Evolutionary conservation across 2,329 filamentous ascomycete species (phyloP), one percentile per base, ranked within the genome.

Genomic region (Phialophora tarda): DNA sequence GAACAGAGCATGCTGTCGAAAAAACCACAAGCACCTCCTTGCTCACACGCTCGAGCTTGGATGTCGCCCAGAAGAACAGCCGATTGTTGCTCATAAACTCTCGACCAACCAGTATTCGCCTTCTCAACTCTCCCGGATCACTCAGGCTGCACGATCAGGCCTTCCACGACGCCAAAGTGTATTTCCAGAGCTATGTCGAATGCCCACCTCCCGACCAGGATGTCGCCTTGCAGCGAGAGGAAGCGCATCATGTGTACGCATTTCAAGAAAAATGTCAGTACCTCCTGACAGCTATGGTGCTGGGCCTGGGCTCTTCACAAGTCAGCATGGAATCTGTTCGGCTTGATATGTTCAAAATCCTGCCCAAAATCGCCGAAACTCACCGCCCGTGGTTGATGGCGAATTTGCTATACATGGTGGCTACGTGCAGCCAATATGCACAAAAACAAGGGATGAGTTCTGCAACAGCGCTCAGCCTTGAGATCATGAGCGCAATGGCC

Each of bases 111-210:
- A 28, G 26, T 23, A n/a, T 44, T 7, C 59, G 59, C 32, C n/a
- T 54, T 10, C 47, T 62, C 50, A 28, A 26, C 10, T 41, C 59
- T 26, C 48, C 48, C 11, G 48, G 41, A 21, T 30, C n/a, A 10
- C 41, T 54, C 47, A 51, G 23, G 21, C 4, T 48, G 21, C 28
- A 41, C 17, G 59, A 62, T 17, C 30, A 55, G 23, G 48, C 59
- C 23, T n/a, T 62, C 14, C 48, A 55, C 11, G 23, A 28, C 34
- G 30, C 24, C 21, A 62, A 54, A 34, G 26, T 60, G 58, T 32
- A 50, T 48, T 30, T 60, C 44, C 58, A 50, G 21, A n/a, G 17
- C 8, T 48, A 38, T 34, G 58, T 24, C 21, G 58, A 60, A 41
- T 2, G 17, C 24, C n/a, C n/a, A 34, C 4, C 5, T 51, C 14